These are phyloP conservation scores for Paecilomyces niveus DNA, from an alignment of 2,329 filamentous ascomycete species.

Conservation along the genomic window DNA sequence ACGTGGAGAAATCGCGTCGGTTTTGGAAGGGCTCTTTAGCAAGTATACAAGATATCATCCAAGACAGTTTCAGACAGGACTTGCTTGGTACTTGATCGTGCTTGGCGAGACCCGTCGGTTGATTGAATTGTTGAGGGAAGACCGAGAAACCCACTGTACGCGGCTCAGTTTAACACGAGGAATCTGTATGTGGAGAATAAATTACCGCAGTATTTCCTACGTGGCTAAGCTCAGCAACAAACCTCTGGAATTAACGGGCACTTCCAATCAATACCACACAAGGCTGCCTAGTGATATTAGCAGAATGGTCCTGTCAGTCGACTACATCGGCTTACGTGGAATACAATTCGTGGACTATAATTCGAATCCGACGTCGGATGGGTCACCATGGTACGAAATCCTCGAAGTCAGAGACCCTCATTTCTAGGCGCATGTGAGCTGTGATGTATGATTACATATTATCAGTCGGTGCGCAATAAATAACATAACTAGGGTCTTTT, in stretches of 20 bases:
- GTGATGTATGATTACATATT: not conserved
- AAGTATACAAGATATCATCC: not conserved
- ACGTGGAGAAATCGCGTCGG: not conserved
- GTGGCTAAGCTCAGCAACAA: constrained; percentile 1
- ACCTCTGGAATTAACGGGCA: constrained; percentile 1
- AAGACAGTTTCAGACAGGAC: not conserved
- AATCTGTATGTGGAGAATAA: not conserved
- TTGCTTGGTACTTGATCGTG: constrained; percentile 6
- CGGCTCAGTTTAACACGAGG: not conserved
- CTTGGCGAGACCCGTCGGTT: constrained; percentile 3
- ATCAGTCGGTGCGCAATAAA: not conserved
- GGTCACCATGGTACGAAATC: constrained; percentile 11
- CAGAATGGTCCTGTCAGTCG: constrained; percentile 5
- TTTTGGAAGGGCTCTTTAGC: not conserved
- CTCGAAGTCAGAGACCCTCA: constrained; percentile 1
- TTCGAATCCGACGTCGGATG: constrained; percentile 2
- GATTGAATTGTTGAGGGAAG: too few relatives aligned
- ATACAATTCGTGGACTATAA: constrained; percentile 6
- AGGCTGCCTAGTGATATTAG: not conserved
- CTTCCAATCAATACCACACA: not conserved
- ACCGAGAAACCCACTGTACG: not conserved
- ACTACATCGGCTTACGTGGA: constrained; percentile 5
- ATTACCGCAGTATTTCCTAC: not conserved
- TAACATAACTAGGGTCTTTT: constrained; percentile 5
- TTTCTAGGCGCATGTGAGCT: constrained; percentile 1